These are phyloP conservation scores for Neoboletus brunneissimus DNA, from an alignment of 768 basidiomycete species.

Conservation along the genomic window DNA sequence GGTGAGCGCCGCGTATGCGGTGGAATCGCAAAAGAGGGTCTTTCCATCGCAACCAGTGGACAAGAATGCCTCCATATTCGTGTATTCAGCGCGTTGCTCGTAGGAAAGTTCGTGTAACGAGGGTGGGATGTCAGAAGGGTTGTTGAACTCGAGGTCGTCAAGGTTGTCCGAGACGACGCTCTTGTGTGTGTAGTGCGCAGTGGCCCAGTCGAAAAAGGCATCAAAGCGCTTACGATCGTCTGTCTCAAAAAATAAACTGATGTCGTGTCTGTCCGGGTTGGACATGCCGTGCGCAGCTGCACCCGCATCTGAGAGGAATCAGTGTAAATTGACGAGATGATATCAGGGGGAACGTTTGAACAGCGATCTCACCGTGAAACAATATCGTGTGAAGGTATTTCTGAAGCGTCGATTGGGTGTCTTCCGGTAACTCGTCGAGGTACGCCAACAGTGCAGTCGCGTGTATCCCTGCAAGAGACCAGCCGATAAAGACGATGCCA, in stretches of 20 bases:
- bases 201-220: constrained; percentile 13
- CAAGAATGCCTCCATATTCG: not conserved
- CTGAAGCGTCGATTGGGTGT: constrained; percentile 3
- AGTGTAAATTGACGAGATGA: not conserved
- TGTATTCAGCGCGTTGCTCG: constrained; percentile 14
- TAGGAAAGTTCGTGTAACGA: constrained; percentile 15
- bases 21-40: constrained; percentile 8
- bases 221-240: constrained; percentile 16
- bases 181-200: constrained; percentile 18
- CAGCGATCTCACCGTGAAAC: constrained; percentile 11
- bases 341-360: not conserved
- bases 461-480: constrained; percentile 21
- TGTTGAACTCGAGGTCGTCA: constrained; percentile 17
- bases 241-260: not conserved
- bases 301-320: constrained; percentile 5
- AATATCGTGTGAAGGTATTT: constrained; percentile 23
- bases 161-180: constrained; percentile 13
- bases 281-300: constrained; percentile 5
- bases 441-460: constrained; percentile 11
- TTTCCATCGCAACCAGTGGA: constrained; percentile 11
- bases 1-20: constrained; percentile 5
- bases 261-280: not conserved
- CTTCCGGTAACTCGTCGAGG: constrained; percentile 8
- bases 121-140: constrained; percentile 1
- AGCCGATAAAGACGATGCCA: constrained; percentile 19